A percentile compares a stretch with the other conserved stretches of the same genome.
These are phyloP conservation scores for Aspergillus sp. DNA, from an alignment of 2,329 filamentous ascomycete species.

Conservation along the genomic window DNA sequence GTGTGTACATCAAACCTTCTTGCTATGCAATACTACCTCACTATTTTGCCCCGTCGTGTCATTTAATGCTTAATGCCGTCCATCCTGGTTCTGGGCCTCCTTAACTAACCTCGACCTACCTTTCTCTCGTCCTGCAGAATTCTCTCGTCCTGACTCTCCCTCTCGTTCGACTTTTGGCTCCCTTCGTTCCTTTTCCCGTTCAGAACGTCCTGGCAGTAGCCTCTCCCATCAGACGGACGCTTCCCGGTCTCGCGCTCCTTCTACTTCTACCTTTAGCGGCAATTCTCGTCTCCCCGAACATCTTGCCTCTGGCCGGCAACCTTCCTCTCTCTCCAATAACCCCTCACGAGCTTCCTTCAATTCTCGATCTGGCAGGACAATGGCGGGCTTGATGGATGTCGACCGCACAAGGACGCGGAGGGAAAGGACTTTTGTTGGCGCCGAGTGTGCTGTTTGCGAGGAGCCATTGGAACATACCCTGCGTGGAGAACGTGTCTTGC, in stretches of 20 bases:
- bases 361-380: constrained; percentile 38
- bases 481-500: constrained; percentile 86
- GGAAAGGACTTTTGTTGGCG: constrained; percentile 92
- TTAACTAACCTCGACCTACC: constrained; percentile 15
- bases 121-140: constrained; percentile 15
- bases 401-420: constrained; percentile 75
- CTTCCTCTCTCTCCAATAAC: constrained; percentile 22
- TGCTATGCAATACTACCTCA: constrained; percentile 10
- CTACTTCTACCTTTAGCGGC: constrained; percentile 18
- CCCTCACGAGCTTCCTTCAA: constrained; percentile 30
- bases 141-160: constrained; percentile 24
- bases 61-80: constrained; percentile 7
- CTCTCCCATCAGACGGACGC: constrained; percentile 21
- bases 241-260: constrained; percentile 21
- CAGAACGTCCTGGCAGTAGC: constrained; percentile 25
- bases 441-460: constrained; percentile 92
- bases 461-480: constrained; percentile 94
- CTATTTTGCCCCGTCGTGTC: constrained; percentile 6
- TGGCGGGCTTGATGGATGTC: constrained; percentile 65
- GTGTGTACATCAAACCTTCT: background rate
- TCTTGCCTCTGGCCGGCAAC: constrained; percentile 11
- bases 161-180: constrained; percentile 28
- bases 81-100: constrained; percentile 7
- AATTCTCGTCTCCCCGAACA: constrained; percentile 14
- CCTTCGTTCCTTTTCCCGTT: constrained; percentile 22